phyloP scores from a whole-genome alignment of 2,329 filamentous ascomycete genomes.

The Tolypocladium inflatum region DNA sequence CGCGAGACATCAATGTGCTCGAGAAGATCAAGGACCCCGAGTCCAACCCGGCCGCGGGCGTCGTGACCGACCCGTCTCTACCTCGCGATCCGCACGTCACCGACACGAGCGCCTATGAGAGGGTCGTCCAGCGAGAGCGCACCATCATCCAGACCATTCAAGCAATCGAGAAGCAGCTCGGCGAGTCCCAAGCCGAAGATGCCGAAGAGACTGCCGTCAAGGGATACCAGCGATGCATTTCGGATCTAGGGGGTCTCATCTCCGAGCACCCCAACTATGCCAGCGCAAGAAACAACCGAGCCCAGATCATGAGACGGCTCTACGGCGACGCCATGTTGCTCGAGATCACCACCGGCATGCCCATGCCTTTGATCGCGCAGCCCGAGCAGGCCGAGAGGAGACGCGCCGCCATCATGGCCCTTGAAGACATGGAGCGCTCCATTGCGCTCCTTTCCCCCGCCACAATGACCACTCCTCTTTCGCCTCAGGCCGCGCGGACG shows the following conservation, averaged over 20 bases:
- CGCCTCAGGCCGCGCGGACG: slow-evolving; percentile 54
- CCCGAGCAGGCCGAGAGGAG: slow-evolving; percentile 26
- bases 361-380: slow-evolving; percentile 30
- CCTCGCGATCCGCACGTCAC: slow-evolving; percentile 49
- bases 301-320: slow-evolving; percentile 53
- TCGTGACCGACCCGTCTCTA: slow-evolving; percentile 44
- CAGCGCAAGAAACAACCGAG: slow-evolving; percentile 65
- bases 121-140: slow-evolving; percentile 39
- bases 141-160: slow-evolving; percentile 46
- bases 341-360: slow-evolving; percentile 22
- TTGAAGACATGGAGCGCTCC: slow-evolving; percentile 47
- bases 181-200: slow-evolving; percentile 26
- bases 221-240: slow-evolving; percentile 38
- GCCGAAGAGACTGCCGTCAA: slow-evolving; percentile 25
- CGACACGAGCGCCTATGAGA: slow-evolving; percentile 40
- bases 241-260: slow-evolving; percentile 46
- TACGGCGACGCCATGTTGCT: slow-evolving; percentile 53
- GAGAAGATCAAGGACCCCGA: slow-evolving; percentile 61
- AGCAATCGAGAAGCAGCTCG: slow-evolving; percentile 42
- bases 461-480: slow-evolving; percentile 42
- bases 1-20: slow-evolving; percentile 51
- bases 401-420: slow-evolving; percentile 27
- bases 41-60: slow-evolving; percentile 42
- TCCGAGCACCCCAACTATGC: slow-evolving; percentile 54
- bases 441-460: slow-evolving; percentile 49